Evolutionary conservation across 148 eudicot genomes (phyloP).

Genomic region (Vaccinium macrocarpon): DNA sequence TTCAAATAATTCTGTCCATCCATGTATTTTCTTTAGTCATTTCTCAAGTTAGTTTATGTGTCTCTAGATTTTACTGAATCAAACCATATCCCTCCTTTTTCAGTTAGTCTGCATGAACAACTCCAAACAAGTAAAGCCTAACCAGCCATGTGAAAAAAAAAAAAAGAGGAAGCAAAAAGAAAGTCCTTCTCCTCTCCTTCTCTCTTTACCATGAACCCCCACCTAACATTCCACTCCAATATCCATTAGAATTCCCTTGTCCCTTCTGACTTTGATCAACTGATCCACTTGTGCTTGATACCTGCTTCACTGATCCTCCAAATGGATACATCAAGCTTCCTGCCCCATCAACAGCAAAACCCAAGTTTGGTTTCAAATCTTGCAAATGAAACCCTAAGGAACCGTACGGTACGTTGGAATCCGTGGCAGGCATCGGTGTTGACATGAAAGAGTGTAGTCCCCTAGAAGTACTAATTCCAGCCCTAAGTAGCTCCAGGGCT

Average conservation of each 20-base stretch:
- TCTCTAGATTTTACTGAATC: not conserved
- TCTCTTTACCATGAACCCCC: slow-evolving; percentile 28
- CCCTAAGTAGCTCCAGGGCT: slow-evolving; percentile 57
- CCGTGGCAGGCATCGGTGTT: slow-evolving; percentile 22
- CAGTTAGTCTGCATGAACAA: slow-evolving; percentile 2
- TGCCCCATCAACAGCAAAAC: slow-evolving; percentile 26
- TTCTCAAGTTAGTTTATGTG: not conserved
- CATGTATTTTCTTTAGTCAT: slow-evolving; percentile 1
- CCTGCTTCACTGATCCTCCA: slow-evolving; percentile 40
- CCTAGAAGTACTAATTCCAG: slow-evolving; percentile 40
- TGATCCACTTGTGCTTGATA: slow-evolving; percentile 24
- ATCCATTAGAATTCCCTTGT: slow-evolving; percentile 28
- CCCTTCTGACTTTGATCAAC: slow-evolving; percentile 44
- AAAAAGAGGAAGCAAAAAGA: not conserved
- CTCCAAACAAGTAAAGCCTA: slow-evolving; percentile 8
- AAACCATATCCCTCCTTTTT: not conserved
- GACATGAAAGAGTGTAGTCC: slow-evolving; percentile 44
- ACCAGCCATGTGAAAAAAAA: not conserved
- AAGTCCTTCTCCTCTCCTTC: not conserved
- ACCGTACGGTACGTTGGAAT: slow-evolving; percentile 34
- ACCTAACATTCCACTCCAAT: slow-evolving; percentile 37
- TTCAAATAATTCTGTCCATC: not conserved
- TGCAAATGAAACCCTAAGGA: slow-evolving; percentile 53
- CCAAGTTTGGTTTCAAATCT: slow-evolving; percentile 55
- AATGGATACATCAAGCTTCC: slow-evolving; percentile 60